phyloP scores from a whole-genome alignment of 352 stramenopile genomes.

The Phytophthora litchii region DNA sequence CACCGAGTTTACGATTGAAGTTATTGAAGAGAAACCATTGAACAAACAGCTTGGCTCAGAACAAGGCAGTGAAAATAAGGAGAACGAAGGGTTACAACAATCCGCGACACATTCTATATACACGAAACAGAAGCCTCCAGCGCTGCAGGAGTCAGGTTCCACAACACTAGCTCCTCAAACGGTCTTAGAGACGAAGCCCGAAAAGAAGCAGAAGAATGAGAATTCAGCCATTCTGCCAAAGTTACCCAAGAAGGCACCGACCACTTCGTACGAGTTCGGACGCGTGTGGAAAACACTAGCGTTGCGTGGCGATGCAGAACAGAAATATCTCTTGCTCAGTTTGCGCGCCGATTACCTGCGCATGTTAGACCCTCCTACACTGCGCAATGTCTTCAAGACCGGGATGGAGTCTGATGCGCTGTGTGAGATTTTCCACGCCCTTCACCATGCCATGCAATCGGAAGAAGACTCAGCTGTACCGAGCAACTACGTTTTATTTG shows the following conservation, averaged over 20 bases:
- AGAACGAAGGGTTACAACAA: conserved; percentile 21
- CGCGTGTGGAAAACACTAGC: conserved; percentile 80
- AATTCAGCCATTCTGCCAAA: conserved; percentile 41
- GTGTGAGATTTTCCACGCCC: conserved; percentile 65
- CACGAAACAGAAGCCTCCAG: conserved; percentile 13
- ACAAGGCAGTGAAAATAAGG: conserved; percentile 19
- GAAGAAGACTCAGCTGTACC: background rate
- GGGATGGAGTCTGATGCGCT: conserved; percentile 81
- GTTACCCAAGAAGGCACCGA: conserved; percentile 65
- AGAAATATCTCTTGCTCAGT: conserved; percentile 31
- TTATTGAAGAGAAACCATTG: conserved; percentile 29
- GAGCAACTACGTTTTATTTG: conserved; percentile 26
- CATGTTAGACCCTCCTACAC: conserved; percentile 36
- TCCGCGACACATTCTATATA: background rate
- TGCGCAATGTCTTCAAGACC: conserved; percentile 69
- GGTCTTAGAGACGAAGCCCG: background rate
- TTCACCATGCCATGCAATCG: conserved; percentile 36
- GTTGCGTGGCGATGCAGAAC: conserved; percentile 43
- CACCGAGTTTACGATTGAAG: conserved; percentile 52
- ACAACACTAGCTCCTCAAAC: background rate
- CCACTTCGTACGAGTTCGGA: conserved; percentile 80
- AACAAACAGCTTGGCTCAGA: conserved; percentile 5
- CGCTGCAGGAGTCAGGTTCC: conserved; percentile 2
- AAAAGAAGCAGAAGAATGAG: conserved; percentile 13
- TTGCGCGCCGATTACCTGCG: conserved; percentile 62